Evolutionary conservation across 192 early-diverging fungal species (phyloP), one percentile per base, ranked within the genome.

Genomic region (Kappamyces sp.): DNA sequence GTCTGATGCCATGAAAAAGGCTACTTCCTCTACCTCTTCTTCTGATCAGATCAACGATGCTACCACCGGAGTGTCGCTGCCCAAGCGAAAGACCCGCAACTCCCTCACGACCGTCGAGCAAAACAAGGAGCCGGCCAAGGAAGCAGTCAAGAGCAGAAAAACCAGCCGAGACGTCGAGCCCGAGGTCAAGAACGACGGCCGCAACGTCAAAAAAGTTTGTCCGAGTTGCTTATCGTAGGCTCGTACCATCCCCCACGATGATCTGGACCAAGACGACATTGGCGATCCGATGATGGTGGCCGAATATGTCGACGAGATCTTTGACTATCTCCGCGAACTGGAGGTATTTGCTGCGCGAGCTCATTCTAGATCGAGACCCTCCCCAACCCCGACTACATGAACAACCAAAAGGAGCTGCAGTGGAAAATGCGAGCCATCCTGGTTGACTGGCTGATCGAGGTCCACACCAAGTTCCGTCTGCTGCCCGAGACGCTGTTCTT

Each of bases 391-490:
- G 32, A 67, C 47, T 97, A 99, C 66, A 91, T 93, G 77, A 75
- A 77, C 32, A 68, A 75, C 33, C 96, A 99, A 69, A 78, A 81
- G 34, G 89, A 93, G 46, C 78, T 99, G 32, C 70, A 75, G 15
- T 96, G 93, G 93, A 84, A 81, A 47, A 97, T 97, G 94, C 85
- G 96, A 57, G 70, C 73, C 49, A 85, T 96, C 32, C 71, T 99
- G n/a, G 75, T 96, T 33, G 91, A 97, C 69, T 99, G 96, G 96
- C 74, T 99, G 0, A 79, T 94, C 45, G 90, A 97, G 65, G 85
- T 92, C 22, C 93, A 97, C 71, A 69, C 81, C 69, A 86, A 91
- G 65, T 90, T 99, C 71, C 84, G 84, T 37, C 76, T 97, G 54
- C 75, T 95, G 11, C 90, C 93, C 29, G 96, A 99, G 72, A 97